Base-by-base conservation (phyloP, 2,329 filamentous ascomycete species). In the Drechslerella stenobrocha region DNA sequence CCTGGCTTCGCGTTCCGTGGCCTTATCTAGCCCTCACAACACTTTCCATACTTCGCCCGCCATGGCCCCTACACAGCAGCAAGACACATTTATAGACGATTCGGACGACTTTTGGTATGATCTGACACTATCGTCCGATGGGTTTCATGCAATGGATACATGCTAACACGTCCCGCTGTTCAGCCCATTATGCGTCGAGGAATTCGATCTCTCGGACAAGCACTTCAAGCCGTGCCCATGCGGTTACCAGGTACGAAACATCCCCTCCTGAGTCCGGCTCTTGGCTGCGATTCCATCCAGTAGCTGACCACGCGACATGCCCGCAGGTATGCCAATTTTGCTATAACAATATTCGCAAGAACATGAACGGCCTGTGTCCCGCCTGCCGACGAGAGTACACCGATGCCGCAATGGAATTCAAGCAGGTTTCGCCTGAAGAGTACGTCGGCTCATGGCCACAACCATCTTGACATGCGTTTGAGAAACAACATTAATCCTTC, bases 331-430 rank as follows among this genome's bases (percentile, higher is more conserved):
- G 93, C 78, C 95, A 98, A 81, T 98, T 98, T 79, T 98, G 93
- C 79, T 98, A 92, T 81, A 96, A 98, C 79, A 98, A 97, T 77
- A 95, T 98, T 77, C 95, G 95, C 79, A 95, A 88, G 73, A 96
- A 96, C 74, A 90, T 96, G 83, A 97, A 96, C 76, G 91, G 92
- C 32, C 83, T 96, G 61, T 98, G 93, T 77, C 93, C 93, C n/a
- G 95, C 95, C 72, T 98, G 93, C 77, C 85, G 93, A 78, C 84
- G 93, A 76, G 87, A 90, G 3, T 98, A 98, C 77, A 90, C 96
- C 76, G 95, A 98, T 73, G 92, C 92, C 76, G 95, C 90, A 26
- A 97, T 98, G 76, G 85, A 96, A 77, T 98, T 90, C 83, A 96
- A 96, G 78, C 87, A 93, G 59, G 89, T 96, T 65, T 95, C 92